Evolutionary conservation across 169 alveolate genomes (phyloP), one percentile per base, ranked within the genome.

Genomic region (Plasmodium vinckei): DNA sequence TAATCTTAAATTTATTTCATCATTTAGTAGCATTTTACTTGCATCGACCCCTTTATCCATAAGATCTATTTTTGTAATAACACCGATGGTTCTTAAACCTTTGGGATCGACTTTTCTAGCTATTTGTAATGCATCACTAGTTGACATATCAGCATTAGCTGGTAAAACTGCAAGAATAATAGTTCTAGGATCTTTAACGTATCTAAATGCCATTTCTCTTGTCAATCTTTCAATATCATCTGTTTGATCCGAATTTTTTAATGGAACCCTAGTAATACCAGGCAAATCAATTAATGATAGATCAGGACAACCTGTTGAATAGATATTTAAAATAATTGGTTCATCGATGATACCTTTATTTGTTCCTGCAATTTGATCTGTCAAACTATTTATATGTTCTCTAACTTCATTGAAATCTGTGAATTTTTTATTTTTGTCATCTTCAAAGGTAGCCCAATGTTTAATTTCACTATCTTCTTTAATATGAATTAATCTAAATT

Each of bases 31-130:
- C 98, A 98, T 96, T 70, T 98, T 96, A 86, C 97, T 95, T 0
- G 99, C 99, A 92, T 98, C 99, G 0, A 99, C 97, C 4, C 99
- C 99, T 51, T 95, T 92, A 91, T 99, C 99, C 99, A 98, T 98
- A 64, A 99, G 96, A 94, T 99, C 99, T 27, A 99, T 97, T 88
- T 97, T 97, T 21, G 99, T 98, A 15, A 94, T 94, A 15, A 98
- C 99, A 9, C 99, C 99, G 17, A 98, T 87, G 10, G 99, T 97
- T 87, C 99, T 95, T 47, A 95, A 72, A 23, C 99, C 99, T 54
- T 96, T 92, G 0, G 99, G 99, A 91, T 99, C 99, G 1, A 98
- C 98, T 69, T 97, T 94, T 64, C 98, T 95, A 1, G 99, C 99
- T 92, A 98, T 89, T 93, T 97, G 97, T 49, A 98, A 95, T 9